Conservation (phyloP, 352 stramenopile species). For the Pythium biforme region DNA sequence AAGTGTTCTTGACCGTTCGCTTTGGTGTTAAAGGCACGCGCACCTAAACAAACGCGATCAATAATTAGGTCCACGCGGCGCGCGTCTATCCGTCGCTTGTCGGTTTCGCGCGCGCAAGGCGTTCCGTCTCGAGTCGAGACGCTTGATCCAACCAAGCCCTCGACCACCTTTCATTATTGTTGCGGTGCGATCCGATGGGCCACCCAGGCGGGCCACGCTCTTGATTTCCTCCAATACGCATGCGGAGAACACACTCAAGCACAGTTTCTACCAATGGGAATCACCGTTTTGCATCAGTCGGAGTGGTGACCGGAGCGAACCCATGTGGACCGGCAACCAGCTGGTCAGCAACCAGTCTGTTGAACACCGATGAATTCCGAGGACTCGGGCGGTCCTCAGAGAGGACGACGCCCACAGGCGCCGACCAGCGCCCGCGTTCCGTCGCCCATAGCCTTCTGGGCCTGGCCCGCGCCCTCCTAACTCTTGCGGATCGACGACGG, state of each 20-base stretch:
- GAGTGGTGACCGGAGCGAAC: not conserved
- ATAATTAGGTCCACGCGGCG: too few species aligned
- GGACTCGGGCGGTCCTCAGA: too few species aligned
- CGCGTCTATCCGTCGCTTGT: not conserved
- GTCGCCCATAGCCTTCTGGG: not conserved
- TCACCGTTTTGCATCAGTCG: not conserved
- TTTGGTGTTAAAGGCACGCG: not conserved
- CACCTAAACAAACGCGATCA: too few species aligned
- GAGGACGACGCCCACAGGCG: not conserved
- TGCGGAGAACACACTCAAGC: not conserved
- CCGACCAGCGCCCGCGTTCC: constrained; percentile 4
- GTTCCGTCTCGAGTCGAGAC: too few species aligned
- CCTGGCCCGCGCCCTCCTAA: not conserved
- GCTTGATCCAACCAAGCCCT: too few species aligned
- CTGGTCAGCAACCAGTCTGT: constrained; percentile 21
- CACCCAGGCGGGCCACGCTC: too few species aligned
- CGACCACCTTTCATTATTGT: too few species aligned
- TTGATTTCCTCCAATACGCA: not conserved
- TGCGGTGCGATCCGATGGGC: too few species aligned
- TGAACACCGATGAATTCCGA: constrained; percentile 33
- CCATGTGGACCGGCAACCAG: constrained; percentile 20
- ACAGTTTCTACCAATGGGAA: not conserved
- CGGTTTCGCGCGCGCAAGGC: not conserved
- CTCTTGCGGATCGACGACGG: not conserved
- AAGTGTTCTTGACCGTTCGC: not conserved